Evolutionary conservation across 2,329 filamentous ascomycete species (phyloP), one percentile per base, ranked within the genome.

Genomic region (Penicillium griseofulvum): DNA sequence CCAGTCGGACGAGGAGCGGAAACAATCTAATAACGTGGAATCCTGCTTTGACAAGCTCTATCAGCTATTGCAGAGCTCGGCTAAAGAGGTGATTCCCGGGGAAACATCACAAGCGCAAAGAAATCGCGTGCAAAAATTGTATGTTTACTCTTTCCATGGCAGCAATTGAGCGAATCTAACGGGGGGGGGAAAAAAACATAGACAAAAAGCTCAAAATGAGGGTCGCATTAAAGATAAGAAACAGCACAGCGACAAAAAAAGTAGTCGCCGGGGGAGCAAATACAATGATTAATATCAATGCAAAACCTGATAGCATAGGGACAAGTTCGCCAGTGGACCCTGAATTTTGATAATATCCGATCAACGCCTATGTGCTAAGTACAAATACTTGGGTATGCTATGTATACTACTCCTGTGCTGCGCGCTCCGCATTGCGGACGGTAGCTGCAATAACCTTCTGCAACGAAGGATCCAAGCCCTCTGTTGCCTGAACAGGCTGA

Each of bases 1-100:
- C 58, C 84, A 87, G 61, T 81, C 83, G 39, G 84, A 87, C 63
- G 83, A 85, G 56, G 83, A 80, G 58, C 80, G 85, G 37, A 86
- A 85, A 67, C 84, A 85, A 65, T 76, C 72, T 42, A 79, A 80
- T 56, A 87, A 87, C 65, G 80, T 83, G 48, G 78, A 83, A 43
- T 74, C 77, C 28, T 87, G 85, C 68, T 85, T 81, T 65, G 73
- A 76, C 45, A 84, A 83, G 65, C 75, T 87, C 56, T 76, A 82
- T 57, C 75, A 81, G 50, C 65, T 85, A 52, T 76, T 87, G 47
- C 67, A 77, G 26, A 76, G 78, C 29, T 79, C 79, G 19, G 84
- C 79, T 5, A 75, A 74, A 24, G 68, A 74, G 24, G 74, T 73
- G 3, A 76, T 87, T 22, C 84, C 83, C 0, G 83, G 83, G n/a